These are phyloP conservation scores for Ophiostoma quercus DNA, from an alignment of 2,329 filamentous ascomycete genomes.

Conservation along the genomic window DNA sequence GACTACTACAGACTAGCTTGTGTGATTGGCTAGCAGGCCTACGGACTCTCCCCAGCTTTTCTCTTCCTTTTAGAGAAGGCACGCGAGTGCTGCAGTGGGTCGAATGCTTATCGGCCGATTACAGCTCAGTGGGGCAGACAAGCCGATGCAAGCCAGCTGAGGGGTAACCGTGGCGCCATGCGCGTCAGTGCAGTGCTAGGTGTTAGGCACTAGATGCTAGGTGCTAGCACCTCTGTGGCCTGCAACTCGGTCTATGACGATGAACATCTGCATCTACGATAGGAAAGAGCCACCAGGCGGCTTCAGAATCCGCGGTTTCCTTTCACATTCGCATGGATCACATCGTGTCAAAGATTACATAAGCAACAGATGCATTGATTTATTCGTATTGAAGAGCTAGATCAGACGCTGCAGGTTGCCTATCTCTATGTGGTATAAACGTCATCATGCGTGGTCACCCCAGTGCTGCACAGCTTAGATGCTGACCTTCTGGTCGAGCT, in stretches of 20 bases:
- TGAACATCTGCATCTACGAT: not conserved
- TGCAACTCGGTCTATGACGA: not conserved
- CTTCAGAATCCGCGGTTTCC: not conserved
- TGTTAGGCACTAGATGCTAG: not conserved
- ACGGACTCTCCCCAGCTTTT: not conserved
- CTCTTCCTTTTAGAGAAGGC: not conserved
- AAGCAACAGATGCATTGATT: not conserved
- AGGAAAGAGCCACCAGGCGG: not conserved
- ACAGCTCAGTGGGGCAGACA: constrained; percentile 10
- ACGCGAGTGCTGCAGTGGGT: not conserved
- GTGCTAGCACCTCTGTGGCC: not conserved
- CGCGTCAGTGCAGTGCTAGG: constrained; percentile 9
- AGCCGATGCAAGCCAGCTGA: constrained; percentile 13
- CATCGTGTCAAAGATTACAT: not conserved
- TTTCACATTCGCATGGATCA: not conserved
- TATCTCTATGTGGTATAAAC: not conserved
- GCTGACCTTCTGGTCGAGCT: constrained; percentile 64
- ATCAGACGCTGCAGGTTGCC: not conserved
- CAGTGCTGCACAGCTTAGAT: constrained; percentile 55
- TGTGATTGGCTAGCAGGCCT: not conserved
- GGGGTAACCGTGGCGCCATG: constrained; percentile 15
- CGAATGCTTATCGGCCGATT: not conserved
- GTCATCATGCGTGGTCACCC: not conserved
- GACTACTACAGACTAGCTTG: not conserved
- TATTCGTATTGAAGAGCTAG: not conserved